These are phyloP conservation scores for Zygnema cylindricum DNA, from an alignment of 139 green algal genomes.

Conservation along the genomic window DNA sequence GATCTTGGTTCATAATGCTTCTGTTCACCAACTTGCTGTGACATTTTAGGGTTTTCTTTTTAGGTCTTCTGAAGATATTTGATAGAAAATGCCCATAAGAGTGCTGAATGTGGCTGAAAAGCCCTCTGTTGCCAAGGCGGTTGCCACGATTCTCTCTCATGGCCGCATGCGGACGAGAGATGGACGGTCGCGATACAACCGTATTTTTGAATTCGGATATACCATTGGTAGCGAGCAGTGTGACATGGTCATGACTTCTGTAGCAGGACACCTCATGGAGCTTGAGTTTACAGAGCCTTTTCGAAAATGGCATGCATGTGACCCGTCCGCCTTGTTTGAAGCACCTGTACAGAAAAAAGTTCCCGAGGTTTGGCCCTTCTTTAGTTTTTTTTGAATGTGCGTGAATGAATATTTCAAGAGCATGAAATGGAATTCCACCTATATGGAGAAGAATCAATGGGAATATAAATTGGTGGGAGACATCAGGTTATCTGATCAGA, in stretches of 20 bases:
- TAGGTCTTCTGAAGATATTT: neutral
- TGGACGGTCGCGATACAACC: slow-evolving; percentile 80
- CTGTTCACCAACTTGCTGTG: neutral
- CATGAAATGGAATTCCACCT: too few species aligned
- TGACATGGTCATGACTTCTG: slow-evolving; percentile 91
- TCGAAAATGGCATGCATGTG: slow-evolving; percentile 42
- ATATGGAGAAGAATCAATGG: too few species aligned
- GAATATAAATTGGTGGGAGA: too few species aligned
- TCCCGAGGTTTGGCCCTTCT: too few species aligned
- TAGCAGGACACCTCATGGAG: slow-evolving; percentile 93
- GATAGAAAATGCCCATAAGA: neutral
- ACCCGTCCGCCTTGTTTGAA: slow-evolving; percentile 37
- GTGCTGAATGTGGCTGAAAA: slow-evolving; percentile 97
- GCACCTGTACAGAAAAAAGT: slow-evolving; percentile 12
- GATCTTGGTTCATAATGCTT: neutral
- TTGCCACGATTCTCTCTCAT: slow-evolving; percentile 79
- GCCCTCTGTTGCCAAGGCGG: slow-evolving; percentile 86
- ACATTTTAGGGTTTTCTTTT: neutral
- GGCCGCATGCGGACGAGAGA: slow-evolving; percentile 44
- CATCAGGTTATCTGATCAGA: too few species aligned
- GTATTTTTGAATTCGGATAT: slow-evolving; percentile 85
- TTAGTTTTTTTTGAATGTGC: too few species aligned
- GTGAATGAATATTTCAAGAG: too few species aligned
- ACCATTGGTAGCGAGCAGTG: slow-evolving; percentile 14
- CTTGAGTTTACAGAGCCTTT: slow-evolving; percentile 78